Evolutionary conservation across 2,329 filamentous ascomycete genomes (phyloP), one percentile per base, ranked within the genome.

Genomic region (Colletotrichum tamarilloi): DNA sequence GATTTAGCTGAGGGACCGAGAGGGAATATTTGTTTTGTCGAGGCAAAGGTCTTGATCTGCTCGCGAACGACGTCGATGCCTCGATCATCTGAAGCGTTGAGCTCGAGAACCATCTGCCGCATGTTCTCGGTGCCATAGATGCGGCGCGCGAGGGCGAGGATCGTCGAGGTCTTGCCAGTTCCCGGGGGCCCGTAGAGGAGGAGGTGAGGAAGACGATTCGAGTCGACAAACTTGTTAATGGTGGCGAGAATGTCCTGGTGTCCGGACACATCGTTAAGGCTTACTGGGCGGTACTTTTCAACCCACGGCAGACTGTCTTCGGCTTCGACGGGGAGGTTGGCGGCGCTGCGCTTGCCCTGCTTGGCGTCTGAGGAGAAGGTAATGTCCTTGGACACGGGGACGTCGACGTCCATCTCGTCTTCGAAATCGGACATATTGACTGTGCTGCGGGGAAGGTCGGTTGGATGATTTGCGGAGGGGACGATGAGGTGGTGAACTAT

Each of bases 41-140:
- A 97, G 53, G 95, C 96, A 85, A 99, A 99, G 0, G 97, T 99
- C 88, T 98, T 99, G 90, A 99, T 99, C 84, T 99, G 97, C 85
- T 99, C 97, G 76, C 95, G 91, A 69, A 99, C 97, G 2, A 99
- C 97, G 77, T 99, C 97, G 82, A 99, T 99, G 80, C 97, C 97
- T 83, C 97, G 90, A 82, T 99, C 97, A 81, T 99, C 97, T 62
- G 95, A 98, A 53, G 97, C 97, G 82, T 99, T 99, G 76, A 99
- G 90, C 84, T 99, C 97, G 42, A 99, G 90, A 22, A 99, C 97
- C 95, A 99, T 98, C 84, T 99, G 97, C 22, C 96, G 92, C 92
- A 98, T 93, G 83, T 98, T 98, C 76, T 94, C 93, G 72, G 87
- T 85, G 66, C 97, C 97, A 80, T 99, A 99, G 83, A 99, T 98